Conservation (phyloP, 768 basidiomycete genomes). For the Pleurotus citrinopileatus region DNA sequence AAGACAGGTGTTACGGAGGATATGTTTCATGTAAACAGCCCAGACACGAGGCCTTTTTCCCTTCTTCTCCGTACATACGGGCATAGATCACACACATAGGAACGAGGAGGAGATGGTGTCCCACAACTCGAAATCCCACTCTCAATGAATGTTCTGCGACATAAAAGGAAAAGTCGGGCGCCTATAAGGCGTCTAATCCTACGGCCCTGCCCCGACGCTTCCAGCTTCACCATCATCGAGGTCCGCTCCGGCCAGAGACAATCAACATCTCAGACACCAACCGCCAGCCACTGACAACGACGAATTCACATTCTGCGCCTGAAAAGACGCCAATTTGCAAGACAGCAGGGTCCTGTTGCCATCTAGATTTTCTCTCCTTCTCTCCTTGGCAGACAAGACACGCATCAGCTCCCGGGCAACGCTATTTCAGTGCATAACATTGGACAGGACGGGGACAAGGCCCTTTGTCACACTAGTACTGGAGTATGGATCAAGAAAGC, state of each 20-base stretch:
- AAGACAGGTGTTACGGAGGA: conserved; percentile 8
- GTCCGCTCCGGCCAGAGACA: background rate
- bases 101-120: conserved; percentile 3
- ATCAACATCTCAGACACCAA: background rate
- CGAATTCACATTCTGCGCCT: background rate
- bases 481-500: conserved; percentile 42
- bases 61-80: background rate
- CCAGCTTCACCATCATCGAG: background rate
- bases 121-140: background rate
- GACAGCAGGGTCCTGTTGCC: background rate
- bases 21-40: conserved; percentile 5
- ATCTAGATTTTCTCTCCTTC: background rate
- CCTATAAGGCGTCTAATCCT: background rate
- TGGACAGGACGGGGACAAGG: conserved; percentile 9
- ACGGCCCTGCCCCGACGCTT: background rate
- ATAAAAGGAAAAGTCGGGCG: conserved; percentile 2
- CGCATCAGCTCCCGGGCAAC: background rate
- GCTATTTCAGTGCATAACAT: background rate
- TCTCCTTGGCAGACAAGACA: too few relatives aligned
- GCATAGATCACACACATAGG: background rate
- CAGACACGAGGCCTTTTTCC: background rate
- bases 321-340: background rate
- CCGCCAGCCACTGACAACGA: background rate
- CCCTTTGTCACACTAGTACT: conserved; percentile 15
- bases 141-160: background rate